These are phyloP conservation scores for Vitellaria paradoxa DNA, from an alignment of 179 eudicot genomes.

Conservation along the genomic window DNA sequence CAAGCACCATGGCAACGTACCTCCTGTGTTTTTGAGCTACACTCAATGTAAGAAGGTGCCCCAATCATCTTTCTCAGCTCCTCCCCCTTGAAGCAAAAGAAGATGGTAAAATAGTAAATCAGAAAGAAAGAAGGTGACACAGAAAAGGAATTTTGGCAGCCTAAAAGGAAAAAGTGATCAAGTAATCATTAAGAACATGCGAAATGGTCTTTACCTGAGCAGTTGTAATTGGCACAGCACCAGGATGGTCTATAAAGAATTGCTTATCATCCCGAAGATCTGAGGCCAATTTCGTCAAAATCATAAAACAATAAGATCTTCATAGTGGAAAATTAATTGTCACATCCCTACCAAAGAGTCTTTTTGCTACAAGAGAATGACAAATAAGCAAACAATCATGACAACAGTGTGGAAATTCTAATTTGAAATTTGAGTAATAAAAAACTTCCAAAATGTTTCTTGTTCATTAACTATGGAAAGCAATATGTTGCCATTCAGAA, in stretches of 20 bases:
- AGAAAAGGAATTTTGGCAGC: not conserved
- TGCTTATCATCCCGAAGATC: constrained; percentile 96
- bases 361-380: not conserved
- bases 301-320: constrained; percentile 13
- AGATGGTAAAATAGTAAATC: not conserved
- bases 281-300: constrained; percentile 29
- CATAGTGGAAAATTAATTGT: not conserved
- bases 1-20: constrained; percentile 22
- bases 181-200: not conserved
- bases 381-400: constrained; percentile 3
- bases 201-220: constrained; percentile 53
- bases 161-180: not conserved
- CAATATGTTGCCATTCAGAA: too few species aligned
- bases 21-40: constrained; percentile 94
- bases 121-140: not conserved
- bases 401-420: not conserved
- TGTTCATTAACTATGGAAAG: too few species aligned
- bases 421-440: not conserved
- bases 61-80: constrained; percentile 73
- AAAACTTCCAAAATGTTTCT: too few species aligned
- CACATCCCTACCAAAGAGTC: not conserved
- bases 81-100: constrained; percentile 53
- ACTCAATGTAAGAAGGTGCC: constrained; percentile 83
- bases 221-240: constrained; percentile 80
- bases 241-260: constrained; percentile 83